phyloP scores from a whole-genome alignment of 2,329 filamentous ascomycete genomes.

The Trichoderma afroharzianum region DNA sequence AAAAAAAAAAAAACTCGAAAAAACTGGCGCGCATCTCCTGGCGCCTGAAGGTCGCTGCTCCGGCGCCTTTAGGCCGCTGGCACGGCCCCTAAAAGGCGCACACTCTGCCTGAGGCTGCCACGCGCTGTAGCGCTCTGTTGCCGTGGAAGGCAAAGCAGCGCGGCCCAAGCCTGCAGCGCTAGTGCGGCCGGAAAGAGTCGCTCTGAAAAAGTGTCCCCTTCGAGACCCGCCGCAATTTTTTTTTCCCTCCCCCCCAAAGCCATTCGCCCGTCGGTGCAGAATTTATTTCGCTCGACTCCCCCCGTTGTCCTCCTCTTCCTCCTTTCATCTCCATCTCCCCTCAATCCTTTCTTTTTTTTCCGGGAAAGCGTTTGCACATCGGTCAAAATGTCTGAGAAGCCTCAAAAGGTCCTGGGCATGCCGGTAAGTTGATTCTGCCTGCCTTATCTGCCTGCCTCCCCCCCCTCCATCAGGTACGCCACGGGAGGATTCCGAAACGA shows the following conservation, averaged over 20 bases:
- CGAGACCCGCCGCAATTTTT: constrained; percentile 50
- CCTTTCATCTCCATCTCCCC: constrained; percentile 55
- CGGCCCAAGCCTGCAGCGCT: constrained; percentile 22
- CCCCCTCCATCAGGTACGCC: constrained; percentile 22
- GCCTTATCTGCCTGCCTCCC: constrained; percentile 26
- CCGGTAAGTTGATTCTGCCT: constrained; percentile 49
- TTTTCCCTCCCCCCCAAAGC: constrained; percentile 40
- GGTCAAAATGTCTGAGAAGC: constrained; percentile 54
- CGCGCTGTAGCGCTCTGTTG: constrained; percentile 25
- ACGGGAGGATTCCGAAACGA: constrained; percentile 3
- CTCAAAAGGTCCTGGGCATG: constrained; percentile 63
- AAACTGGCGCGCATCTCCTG: constrained; percentile 7
- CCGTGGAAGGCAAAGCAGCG: constrained; percentile 26
- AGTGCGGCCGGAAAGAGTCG: constrained; percentile 36
- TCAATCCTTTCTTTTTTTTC: constrained; percentile 54
- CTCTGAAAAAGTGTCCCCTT: constrained; percentile 44
- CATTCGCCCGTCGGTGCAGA: constrained; percentile 43
- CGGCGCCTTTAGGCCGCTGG: background rate
- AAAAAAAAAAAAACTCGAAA: background rate
- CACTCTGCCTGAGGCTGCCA: constrained; percentile 35
- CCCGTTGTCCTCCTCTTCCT: constrained; percentile 42
- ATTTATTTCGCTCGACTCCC: constrained; percentile 43
- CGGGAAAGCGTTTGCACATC: constrained; percentile 38
- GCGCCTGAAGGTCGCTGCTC: background rate
- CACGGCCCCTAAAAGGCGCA: background rate